Percentiles rank a stretch among this genome's conserved stretches.
Evolutionary conservation across 1,284 basidiomycete species (phyloP).

Genomic region (Melampsora americana): DNA sequence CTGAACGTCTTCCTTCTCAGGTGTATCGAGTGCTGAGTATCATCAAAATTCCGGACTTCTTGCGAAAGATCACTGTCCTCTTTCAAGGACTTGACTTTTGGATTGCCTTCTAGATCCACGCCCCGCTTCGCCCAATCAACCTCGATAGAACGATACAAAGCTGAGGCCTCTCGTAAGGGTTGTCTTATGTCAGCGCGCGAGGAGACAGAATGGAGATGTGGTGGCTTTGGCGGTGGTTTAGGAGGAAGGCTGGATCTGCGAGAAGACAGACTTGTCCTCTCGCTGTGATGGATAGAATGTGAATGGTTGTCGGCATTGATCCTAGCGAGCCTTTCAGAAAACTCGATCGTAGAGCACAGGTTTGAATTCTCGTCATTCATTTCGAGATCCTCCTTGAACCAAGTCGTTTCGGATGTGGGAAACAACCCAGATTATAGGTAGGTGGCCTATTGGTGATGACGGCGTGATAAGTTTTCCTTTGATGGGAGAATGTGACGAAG

Average conservation of each 20-base stretch:
- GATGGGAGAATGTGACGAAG: too few relatives aligned
- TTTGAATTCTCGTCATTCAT: background rate
- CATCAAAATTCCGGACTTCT: too few relatives aligned
- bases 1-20: too few relatives aligned
- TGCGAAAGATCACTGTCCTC: too few relatives aligned
- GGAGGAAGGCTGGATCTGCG: background rate
- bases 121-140: background rate
- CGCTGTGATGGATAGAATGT: background rate
- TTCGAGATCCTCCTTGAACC: too few relatives aligned
- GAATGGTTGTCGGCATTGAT: background rate
- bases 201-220: background rate
- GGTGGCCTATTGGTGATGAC: too few relatives aligned
- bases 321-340: background rate
- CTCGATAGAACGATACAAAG: background rate
- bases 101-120: background rate
- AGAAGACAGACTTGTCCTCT: slow-evolving; percentile 2
- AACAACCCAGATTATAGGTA: too few relatives aligned
- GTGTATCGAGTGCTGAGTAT: too few relatives aligned
- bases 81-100: background rate
- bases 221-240: background rate
- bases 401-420: too few relatives aligned
- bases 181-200: background rate
- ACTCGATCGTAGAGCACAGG: background rate
- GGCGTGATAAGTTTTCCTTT: too few relatives aligned
- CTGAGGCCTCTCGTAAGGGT: background rate